Percentiles rank a stretch among this genome's conserved stretches.
Conservation (phyloP, 192 early-diverging fungal species). For the Dissophora ornata region DNA sequence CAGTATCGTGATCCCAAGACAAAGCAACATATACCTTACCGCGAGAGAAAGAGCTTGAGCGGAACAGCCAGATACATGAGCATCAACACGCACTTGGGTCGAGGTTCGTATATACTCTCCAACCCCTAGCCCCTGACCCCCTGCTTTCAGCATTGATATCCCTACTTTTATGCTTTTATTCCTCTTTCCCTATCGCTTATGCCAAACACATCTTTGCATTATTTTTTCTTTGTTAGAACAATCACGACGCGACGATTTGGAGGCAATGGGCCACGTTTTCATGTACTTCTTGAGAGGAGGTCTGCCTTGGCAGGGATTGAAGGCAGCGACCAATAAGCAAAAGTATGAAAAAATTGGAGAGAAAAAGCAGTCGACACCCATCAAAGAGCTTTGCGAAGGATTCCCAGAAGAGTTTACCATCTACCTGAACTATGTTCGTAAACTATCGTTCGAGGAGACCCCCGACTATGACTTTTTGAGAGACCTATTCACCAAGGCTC, state of each 20-base stretch:
- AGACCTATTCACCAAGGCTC: constrained; percentile 83
- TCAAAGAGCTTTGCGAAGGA: constrained; percentile 91
- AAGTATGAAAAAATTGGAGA: constrained; percentile 99
- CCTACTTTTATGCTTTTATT: background rate
- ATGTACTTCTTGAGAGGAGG: constrained; percentile 97
- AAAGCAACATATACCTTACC: constrained; percentile 96
- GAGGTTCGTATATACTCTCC: constrained; percentile 65
- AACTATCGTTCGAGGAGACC: constrained; percentile 95
- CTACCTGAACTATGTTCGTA: constrained; percentile 91
- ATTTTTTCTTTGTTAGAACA: constrained; percentile 74
- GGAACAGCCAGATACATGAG: constrained; percentile 99
- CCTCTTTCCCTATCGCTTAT: background rate
- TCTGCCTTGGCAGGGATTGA: constrained; percentile 98
- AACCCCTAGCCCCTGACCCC: too few species aligned
- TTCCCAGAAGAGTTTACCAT: constrained; percentile 94
- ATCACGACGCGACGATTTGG: constrained; percentile 96
- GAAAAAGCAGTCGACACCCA: constrained; percentile 91
- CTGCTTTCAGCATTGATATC: too few species aligned
- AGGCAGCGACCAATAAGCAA: constrained; percentile 98
- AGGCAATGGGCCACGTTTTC: constrained; percentile 98
- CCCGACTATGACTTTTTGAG: constrained; percentile 96
- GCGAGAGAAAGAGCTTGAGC: constrained; percentile 93
- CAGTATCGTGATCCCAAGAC: constrained; percentile 97
- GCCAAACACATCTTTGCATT: background rate
- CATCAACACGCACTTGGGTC: constrained; percentile 97